Base-by-base conservation (phyloP, 2,329 filamentous ascomycete genomes). In the Talaromyces funiculosus region DNA sequence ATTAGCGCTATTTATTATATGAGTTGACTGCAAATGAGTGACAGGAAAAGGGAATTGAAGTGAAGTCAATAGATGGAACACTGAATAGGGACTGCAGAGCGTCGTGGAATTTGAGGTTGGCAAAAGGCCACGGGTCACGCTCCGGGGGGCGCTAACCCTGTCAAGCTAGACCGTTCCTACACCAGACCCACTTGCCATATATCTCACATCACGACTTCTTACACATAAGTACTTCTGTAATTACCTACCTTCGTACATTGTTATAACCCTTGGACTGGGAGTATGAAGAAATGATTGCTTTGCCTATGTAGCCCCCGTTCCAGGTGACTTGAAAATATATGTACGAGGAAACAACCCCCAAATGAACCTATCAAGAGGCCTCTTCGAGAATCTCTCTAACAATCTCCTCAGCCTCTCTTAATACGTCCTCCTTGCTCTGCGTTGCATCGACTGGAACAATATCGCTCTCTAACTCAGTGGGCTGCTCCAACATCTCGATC, bases 121-220 rank as follows among this genome's bases (percentile, higher is more conserved):
- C 45, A 57, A 61, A 61, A 61, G 59, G 59, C 59, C 59, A 61
- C 59, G 59, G 53, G 59, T 61, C 59, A 61, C 59, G 58, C 58
- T 60, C 58, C 58, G 45, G 43, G 38, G 47, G 37, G 3, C 58
- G 58, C 58, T 60, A 60, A 12, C 24, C 38, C 0, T 18, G 1
- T 38, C 16, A 1, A 9, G 51, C 26, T 54, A 54, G 51, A 29
- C 3, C 0, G n/a, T 4, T 20, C 12, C 2, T 51, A 22, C n/a
- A 14, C 4, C 4, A 1, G 29, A 4, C n/a, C n/a, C 47, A 49
- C 45, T 29, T 14, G 4, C 4, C 9, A 14, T 26, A 51, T 51
- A 14, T 20, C 26, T 31, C 42, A 45, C 0, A 37, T 12, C 18
- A 14, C n/a, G n/a, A n/a, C n/a, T n/a, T n/a, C n/a, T n/a, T n/a